Base-by-base conservation (phyloP, 352 stramenopile species). In the Phytophthora multivora region DNA sequence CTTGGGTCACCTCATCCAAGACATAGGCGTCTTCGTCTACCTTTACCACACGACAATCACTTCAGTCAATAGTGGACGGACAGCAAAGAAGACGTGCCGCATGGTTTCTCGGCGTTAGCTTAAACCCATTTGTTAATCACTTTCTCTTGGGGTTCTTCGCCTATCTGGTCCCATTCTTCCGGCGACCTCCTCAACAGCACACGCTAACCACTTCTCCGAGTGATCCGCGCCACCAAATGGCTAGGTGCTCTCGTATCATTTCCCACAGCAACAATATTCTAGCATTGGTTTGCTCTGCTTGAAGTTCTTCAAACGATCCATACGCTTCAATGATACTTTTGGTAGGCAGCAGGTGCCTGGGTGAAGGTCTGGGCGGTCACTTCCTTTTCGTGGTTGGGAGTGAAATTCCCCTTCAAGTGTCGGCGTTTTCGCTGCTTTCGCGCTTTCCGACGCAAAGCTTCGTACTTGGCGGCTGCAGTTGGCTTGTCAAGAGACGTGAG, bases 401-500 rank as follows among this genome's bases (percentile, higher is more conserved):
- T 13, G 10, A 45, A 31, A n/a, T 51, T 28, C 46, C 49, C 11
- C 36, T 53, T 69, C 0, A 25, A 64, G 28, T 59, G 47, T 10
- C 62, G 48, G 15, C 42, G 62, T 36, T 54, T 59, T 2, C 62
- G 54, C 26, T 65, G 40, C 38, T 54, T 73, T 5, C 78, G 74
- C 11, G 75, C 76, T 52, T 72, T 78, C n/a, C 59, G 64, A 26
- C 81, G 60, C 48, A 68, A 51, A 23, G 62, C 64, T 46, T 84
- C 79, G 18, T 85, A 64, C 36, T 89, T 90, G 0, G 74, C 55
- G 13, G 71, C 76, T 5, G 81, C 83, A 5, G 77, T 82, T 3
- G 81, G 83, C 42, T 91, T 67, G 45, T 93, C 83, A 11, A 93
- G 73, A 12, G 75, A 87, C 0, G 73, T 71, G 2, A 93, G 66